Conservation (phyloP, 208 protist genomes). For the Crithidia thermophila region DNA sequence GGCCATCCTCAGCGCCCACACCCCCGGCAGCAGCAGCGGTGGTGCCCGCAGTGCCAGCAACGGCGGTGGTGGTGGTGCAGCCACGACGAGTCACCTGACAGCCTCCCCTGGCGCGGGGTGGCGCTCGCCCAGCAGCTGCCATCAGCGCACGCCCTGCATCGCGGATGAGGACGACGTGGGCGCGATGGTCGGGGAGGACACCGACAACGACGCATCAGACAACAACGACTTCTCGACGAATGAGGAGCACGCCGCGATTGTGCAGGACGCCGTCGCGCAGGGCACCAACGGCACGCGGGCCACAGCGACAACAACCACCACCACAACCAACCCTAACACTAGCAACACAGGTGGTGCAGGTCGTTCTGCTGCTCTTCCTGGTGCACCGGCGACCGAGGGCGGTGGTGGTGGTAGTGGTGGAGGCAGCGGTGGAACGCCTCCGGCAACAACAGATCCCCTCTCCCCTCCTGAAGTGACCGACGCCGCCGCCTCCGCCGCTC, state of each 20-base stretch:
- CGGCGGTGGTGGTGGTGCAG: background rate
- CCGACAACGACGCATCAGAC: background rate
- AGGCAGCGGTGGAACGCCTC: background rate
- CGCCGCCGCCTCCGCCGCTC: background rate
- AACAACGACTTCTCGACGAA: too few relatives aligned
- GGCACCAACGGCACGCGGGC: too few relatives aligned
- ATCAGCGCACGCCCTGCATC: constrained; percentile 83
- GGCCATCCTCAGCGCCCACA: background rate
- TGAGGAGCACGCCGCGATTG: too few relatives aligned
- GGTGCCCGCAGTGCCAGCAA: too few relatives aligned
- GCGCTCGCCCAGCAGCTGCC: constrained; percentile 58
- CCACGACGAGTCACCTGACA: background rate
- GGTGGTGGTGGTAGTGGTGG: background rate
- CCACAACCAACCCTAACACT: background rate
- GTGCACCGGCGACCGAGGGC: background rate
- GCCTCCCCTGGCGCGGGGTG: constrained; percentile 28
- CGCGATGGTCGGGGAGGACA: constrained; percentile 26
- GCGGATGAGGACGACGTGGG: constrained; percentile 65
- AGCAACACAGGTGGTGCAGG: background rate
- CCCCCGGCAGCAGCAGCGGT: constrained; percentile 2
- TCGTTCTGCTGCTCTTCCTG: too few relatives aligned
- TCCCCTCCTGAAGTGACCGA: background rate
- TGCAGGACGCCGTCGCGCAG: too few relatives aligned
- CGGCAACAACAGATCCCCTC: background rate
- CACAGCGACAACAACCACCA: too few relatives aligned